Base-by-base conservation (phyloP, 2,329 filamentous ascomycete genomes). In the Apiospora malaysiana region DNA sequence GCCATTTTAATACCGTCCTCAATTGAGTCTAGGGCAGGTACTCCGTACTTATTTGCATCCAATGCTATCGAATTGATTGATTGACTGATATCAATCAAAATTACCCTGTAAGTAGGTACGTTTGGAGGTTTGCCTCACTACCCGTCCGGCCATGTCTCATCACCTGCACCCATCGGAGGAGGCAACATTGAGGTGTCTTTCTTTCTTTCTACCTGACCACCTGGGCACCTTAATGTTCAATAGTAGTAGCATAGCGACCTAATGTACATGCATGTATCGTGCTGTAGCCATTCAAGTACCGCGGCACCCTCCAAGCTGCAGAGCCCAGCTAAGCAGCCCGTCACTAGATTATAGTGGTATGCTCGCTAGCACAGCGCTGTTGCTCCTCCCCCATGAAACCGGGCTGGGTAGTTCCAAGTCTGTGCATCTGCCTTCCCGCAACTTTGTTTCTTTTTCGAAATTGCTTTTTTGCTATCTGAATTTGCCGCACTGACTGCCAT, bases 321-420 rank as follows among this genome's bases (percentile, higher is more conserved):
- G 49, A 27, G 23, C 49, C 51, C 27, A 37, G 25, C 18, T 40
- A 21, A 32, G 18, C 56, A 63, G 56, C 56, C 32, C 32, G 56
- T 16, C 21, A 63, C 56, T 63, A n/a, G n/a, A n/a, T n/a, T n/a
- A n/a, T n/a, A n/a, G n/a, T n/a, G n/a, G n/a, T n/a, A n/a, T n/a
- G n/a, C n/a, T n/a, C n/a, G n/a, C n/a, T n/a, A 59, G 42, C 42
- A 45, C 42, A 45, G 42, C 40, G 9, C 16, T 16, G 42, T 18
- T 45, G 42, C 51, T 59, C 32, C 56, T 63, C 56, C 56, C 56
- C 56, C 56, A 63, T 63, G 56, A 63, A 63, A 63, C 56, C 56
- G 32, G 56, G 56, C 56, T 63, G 56, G 56, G 56, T 63, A 63
- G 56, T 21, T 18, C 8, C 27, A 37, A 63, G 56, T 47, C 65